These are phyloP conservation scores for Aspergillus sp. DNA, from an alignment of 2,329 filamentous ascomycete species.

Conservation along the genomic window DNA sequence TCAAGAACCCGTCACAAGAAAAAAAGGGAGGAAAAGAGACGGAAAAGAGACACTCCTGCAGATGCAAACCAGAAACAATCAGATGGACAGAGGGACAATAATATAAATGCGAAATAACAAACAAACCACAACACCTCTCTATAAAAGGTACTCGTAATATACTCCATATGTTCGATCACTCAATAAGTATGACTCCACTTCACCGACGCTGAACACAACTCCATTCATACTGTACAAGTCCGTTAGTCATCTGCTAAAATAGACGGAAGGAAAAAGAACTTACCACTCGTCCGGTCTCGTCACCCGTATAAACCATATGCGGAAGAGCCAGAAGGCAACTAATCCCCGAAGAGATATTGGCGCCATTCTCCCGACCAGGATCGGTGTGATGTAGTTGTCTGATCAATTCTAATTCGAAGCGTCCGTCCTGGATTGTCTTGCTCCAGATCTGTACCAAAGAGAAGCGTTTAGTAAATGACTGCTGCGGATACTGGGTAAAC, in stretches of 20 bases:
- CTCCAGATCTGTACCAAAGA: constrained; percentile 44
- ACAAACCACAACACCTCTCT: too few relatives aligned
- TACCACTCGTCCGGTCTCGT: constrained; percentile 86
- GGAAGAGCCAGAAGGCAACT: constrained; percentile 80
- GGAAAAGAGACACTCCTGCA: too few relatives aligned
- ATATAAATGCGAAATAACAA: too few relatives aligned
- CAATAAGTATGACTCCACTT: constrained; percentile 1
- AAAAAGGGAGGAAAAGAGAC: too few relatives aligned
- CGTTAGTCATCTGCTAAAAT: constrained; percentile 11
- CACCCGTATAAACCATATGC: constrained; percentile 80
- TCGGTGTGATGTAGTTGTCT: constrained; percentile 77
- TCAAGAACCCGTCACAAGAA: too few relatives aligned
- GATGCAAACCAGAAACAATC: too few relatives aligned
- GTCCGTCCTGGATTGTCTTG: constrained; percentile 50
- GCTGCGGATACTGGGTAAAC: background rate
- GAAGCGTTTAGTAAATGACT: constrained; percentile 2
- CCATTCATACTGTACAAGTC: constrained; percentile 45
- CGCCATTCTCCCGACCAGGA: constrained; percentile 52
- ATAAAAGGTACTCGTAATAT: too few relatives aligned
- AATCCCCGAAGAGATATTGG: constrained; percentile 56
- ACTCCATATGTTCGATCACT: too few relatives aligned
- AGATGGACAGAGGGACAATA: too few relatives aligned
- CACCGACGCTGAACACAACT: constrained; percentile 46
- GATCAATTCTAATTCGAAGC: constrained; percentile 69
- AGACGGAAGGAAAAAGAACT: constrained; percentile 31